Evolutionary conservation across 176 grass and related monocot genomes (phyloP), one percentile per base, ranked within the genome.

Genomic region (Phragmites australis): DNA sequence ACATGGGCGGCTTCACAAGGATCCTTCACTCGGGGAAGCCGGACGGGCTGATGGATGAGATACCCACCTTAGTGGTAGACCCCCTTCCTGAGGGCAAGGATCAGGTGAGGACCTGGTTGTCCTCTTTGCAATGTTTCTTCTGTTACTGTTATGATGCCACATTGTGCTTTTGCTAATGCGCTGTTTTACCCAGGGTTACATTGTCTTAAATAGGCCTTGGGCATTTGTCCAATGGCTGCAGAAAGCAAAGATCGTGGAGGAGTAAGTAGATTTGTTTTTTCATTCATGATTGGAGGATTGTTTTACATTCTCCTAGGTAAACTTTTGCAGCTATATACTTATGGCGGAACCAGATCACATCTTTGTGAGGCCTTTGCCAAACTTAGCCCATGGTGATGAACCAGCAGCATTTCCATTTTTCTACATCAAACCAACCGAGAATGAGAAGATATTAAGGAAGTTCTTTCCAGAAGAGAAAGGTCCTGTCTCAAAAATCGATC

Each of bases 281-380:
- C 53, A 2, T 14, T 74, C 26, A 31, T 78, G 18, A 19, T 66
- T 76, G 26, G 55, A 46, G 4, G 1, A 42, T 30, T 9, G 22
- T 18, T 54, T 37, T 6, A 21, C 37, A 21, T 17, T 80, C 65
- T 75, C 61, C 26, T 84, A 72, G 88, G 23, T 15, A 81, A 69
- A 67, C 18, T 83, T 81, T 59, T 91, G 78, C 88, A 99, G 96
- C 43, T 99, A 99, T 79, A 88, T 99, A 79, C 82, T 99, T 72
- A 99, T 99, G 96, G 96, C 96, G 0, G 96, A 99, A 78, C 96
- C 96, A n/a, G 96, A 99, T 89, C 96, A 99, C 55, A 16, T 99
- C 23, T 99, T 94, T 86, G 91, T 95, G 65, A 99, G 81, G 82
- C 96, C 96, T 86, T 72, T 99, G 75, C 96, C 96, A 40, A 99